Percentiles rank a stretch among this genome's conserved stretches.
These are phyloP conservation scores for Phaeoacremonium minimum DNA, from an alignment of 2,329 filamentous ascomycete species.

Conservation along the genomic window DNA sequence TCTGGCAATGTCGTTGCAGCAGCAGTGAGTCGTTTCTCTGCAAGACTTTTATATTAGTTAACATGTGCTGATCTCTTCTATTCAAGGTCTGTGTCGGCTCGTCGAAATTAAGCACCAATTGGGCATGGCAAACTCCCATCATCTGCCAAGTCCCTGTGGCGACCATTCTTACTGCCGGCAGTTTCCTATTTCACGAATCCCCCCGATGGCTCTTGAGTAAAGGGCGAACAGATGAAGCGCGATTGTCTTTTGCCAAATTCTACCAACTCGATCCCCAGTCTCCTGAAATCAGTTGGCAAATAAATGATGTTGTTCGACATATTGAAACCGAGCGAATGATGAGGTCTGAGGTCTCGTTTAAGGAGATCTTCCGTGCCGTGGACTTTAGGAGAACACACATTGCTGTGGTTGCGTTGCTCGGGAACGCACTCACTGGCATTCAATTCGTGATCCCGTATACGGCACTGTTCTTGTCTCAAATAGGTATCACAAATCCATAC, in stretches of 20 bases:
- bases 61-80: neutral
- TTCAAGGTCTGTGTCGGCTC: neutral
- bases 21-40: conserved; percentile 13
- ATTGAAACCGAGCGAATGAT: conserved; percentile 15
- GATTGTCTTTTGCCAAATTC: conserved; percentile 14
- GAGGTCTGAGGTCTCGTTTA: conserved; percentile 10
- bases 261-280: conserved; percentile 15
- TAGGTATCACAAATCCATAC: neutral
- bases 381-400: conserved; percentile 16
- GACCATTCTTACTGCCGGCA: conserved; percentile 10
- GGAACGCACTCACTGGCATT: conserved; percentile 18
- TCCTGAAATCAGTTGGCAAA: conserved; percentile 14
- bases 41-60: neutral
- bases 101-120: conserved; percentile 12
- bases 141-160: conserved; percentile 21
- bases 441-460: conserved; percentile 12
- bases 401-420: conserved; percentile 18
- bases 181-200: conserved; percentile 18
- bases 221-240: conserved; percentile 14
- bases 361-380: conserved; percentile 16
- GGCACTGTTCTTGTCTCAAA: neutral
- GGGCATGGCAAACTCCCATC: conserved; percentile 23
- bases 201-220: conserved; percentile 18
- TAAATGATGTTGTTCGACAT: conserved; percentile 17
- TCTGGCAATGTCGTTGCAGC: conserved; percentile 18